phyloP scores from a whole-genome alignment of 2,329 filamentous ascomycete genomes.

The Penicillium sp. region DNA sequence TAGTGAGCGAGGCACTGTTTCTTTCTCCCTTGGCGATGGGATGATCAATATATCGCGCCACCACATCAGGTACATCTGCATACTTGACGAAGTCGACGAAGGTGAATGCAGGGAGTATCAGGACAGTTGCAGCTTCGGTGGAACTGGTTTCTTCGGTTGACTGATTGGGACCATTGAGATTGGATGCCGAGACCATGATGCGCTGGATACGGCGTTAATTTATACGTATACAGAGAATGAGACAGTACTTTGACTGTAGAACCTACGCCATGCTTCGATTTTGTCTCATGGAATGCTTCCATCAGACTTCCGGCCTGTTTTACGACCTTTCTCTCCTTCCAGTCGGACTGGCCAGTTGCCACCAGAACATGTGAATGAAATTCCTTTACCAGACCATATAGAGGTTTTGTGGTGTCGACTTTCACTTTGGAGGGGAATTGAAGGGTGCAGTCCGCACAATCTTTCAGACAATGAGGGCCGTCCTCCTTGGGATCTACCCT shows the following conservation, averaged over 20 bases:
- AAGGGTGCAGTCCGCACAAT: constrained; percentile 39
- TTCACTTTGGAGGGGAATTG: constrained; percentile 37
- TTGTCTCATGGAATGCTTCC: constrained; percentile 45
- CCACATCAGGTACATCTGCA: constrained; percentile 59
- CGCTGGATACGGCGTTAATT: constrained; percentile 19
- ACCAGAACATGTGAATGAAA: constrained; percentile 38
- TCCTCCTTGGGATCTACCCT: constrained; percentile 34
- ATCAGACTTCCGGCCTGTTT: constrained; percentile 50
- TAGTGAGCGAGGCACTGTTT: constrained; percentile 33
- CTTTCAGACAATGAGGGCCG: constrained; percentile 34
- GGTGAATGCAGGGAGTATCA: constrained; percentile 78
- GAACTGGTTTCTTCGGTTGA: constrained; percentile 3
- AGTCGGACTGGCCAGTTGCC: constrained; percentile 39
- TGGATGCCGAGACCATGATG: constrained; percentile 39
- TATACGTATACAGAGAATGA: neutral
- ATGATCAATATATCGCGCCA: constrained; percentile 62
- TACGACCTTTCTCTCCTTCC: constrained; percentile 34
- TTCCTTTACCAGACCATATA: constrained; percentile 39
- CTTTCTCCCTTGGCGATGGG: constrained; percentile 59
- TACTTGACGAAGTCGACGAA: constrained; percentile 74
- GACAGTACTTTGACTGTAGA: neutral
- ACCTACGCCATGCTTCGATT: constrained; percentile 64
- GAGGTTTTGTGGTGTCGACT: constrained; percentile 28
- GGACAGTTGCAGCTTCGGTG: constrained; percentile 60
- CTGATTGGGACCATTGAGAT: constrained; percentile 25